Base-by-base conservation (phyloP, 2,329 filamentous ascomycete genomes). In the Cryphonectria carpinicola region DNA sequence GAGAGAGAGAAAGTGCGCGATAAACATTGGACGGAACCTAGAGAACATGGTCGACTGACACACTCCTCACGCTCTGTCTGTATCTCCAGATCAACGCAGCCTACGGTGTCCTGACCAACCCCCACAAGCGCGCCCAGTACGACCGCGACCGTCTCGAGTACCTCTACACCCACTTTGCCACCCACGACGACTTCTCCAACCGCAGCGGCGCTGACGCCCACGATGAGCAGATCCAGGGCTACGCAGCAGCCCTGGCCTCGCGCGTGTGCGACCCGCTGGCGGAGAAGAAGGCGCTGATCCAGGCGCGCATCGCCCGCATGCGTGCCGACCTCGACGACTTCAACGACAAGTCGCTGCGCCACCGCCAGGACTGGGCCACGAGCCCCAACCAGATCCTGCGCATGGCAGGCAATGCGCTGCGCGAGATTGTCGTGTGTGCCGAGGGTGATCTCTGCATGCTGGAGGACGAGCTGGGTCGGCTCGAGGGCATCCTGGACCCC, bases 81-180 rank as follows among this genome's bases (percentile, higher is more conserved):
- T 43, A 11, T 37, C n/a, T n/a, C 6, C 13, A 72, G 71, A 43
- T 71, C 61, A 72, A 65, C 17, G 66, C 52, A 14, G 71, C 71
- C 32, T 71, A 68, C 54, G 49, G 49, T 5, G 54, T 72, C 28
- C 69, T 72, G 3, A 25, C 28, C 22, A 70, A 71, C 41, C 69
- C 65, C 3, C 60, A 54, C 68, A 70, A 71, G 66, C 62, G 71
- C 13, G 68, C 71, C 2, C 71, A 72, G 65, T 72, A 72, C 39
- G 71, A 72, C 46, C 71, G 71, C 62, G 71, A 72, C 69, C 71
- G 71, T 3, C 46, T 72, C 10, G 56, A 71, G 37, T 68, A 71
- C 63, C 69, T 72, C 5, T 71, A 72, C 65, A 60, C 5, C n/a
- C 65, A 62, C n/a, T 65, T 71, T 19, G 58, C 43, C 49, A 32